These are phyloP conservation scores for Gynandropsis gynandra DNA, from an alignment of 345 rosid species.

Conservation along the genomic window DNA sequence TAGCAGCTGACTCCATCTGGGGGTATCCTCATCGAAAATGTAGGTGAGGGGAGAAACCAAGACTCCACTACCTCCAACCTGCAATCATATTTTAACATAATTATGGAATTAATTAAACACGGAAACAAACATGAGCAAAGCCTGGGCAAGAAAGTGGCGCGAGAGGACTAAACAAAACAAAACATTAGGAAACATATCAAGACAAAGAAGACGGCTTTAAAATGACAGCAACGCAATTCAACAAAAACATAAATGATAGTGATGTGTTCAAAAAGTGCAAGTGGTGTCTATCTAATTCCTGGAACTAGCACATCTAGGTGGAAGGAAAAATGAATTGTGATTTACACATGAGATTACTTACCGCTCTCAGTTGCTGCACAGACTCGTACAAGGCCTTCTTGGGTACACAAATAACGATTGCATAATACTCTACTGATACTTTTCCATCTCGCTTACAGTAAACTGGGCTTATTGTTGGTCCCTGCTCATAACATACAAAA, in stretches of 20 bases:
- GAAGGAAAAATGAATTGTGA: neutral
- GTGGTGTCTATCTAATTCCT: neutral
- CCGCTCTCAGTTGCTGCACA: constrained; percentile 82
- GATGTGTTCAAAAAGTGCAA: neutral
- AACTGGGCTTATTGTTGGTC: constrained; percentile 87
- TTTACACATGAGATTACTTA: constrained; percentile 28
- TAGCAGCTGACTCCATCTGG: constrained; percentile 77
- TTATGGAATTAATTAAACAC: neutral
- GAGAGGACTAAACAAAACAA: too few species aligned
- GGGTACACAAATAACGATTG: constrained; percentile 78
- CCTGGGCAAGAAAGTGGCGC: neutral
- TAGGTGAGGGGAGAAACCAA: constrained; percentile 83
- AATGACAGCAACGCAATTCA: too few species aligned
- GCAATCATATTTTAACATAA: constrained; percentile 25
- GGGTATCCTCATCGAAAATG: constrained; percentile 88
- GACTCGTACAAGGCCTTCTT: constrained; percentile 67
- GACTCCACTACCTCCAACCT: constrained; percentile 92
- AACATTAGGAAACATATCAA: too few species aligned
- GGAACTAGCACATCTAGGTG: neutral
- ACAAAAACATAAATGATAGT: too few species aligned
- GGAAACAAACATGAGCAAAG: neutral
- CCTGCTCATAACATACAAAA: constrained; percentile 36
- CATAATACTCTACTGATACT: constrained; percentile 50
- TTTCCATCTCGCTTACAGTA: constrained; percentile 60
- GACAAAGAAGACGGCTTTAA: too few species aligned